Evolutionary conservation across 257 asterid species (phyloP).

Genomic region (Cinchona pubescens): DNA sequence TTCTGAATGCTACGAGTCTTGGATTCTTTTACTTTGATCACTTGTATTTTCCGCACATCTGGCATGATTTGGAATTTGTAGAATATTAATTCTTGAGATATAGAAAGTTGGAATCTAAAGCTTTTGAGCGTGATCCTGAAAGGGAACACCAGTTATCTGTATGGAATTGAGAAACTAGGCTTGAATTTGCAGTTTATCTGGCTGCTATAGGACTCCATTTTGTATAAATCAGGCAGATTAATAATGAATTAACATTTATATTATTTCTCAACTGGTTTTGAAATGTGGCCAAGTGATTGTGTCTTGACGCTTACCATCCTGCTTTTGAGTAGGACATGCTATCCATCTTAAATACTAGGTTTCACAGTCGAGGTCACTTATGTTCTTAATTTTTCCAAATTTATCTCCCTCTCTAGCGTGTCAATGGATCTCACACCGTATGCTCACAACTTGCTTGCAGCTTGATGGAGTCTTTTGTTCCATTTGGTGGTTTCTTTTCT

Average conservation of each 20-base stretch:
- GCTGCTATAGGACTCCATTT: neutral
- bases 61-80: neutral
- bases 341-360: neutral
- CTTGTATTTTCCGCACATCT: neutral
- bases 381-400: neutral
- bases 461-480: slow-evolving; percentile 97
- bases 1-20: neutral
- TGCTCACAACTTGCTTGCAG: slow-evolving; percentile 41
- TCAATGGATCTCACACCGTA: slow-evolving; percentile 13
- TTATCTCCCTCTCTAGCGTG: neutral
- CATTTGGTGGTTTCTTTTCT: slow-evolving; percentile 92
- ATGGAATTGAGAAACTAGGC: neutral
- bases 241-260: neutral
- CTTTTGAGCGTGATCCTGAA: no score
- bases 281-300: neutral
- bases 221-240: neutral
- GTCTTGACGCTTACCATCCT: no score
- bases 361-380: neutral
- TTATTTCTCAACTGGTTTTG: neutral
- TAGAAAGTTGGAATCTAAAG: no score
- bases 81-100: neutral
- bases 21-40: neutral
- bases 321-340: neutral
- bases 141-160: neutral
- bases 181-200: neutral